Evolutionary conservation across 78 protist species (phyloP).

Genomic region (Speleostelium caveatum): DNA sequence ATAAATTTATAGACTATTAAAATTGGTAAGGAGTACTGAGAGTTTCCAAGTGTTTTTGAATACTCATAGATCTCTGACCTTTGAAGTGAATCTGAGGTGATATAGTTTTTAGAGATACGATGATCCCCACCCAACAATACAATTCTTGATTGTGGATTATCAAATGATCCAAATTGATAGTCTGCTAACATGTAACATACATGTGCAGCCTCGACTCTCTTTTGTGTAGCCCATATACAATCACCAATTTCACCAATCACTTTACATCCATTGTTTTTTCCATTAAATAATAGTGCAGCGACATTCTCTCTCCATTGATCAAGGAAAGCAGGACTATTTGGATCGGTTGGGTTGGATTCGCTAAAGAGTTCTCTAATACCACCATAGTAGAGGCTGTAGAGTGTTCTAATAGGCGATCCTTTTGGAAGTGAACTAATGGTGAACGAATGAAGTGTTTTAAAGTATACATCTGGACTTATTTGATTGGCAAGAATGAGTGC

Average conservation of each 20-base stretch:
- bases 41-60: slow-evolving; percentile 64
- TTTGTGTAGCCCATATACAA: slow-evolving; percentile 70
- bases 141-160: slow-evolving; percentile 69
- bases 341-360: not conserved
- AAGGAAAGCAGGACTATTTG: slow-evolving; percentile 11
- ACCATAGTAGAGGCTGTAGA: slow-evolving; percentile 38
- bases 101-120: slow-evolving; percentile 42
- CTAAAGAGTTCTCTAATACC: slow-evolving; percentile 45
- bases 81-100: slow-evolving; percentile 67
- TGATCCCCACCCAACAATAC: slow-evolving; percentile 79
- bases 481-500: slow-evolving; percentile 33
- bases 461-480: slow-evolving; percentile 43
- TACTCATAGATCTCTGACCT: slow-evolving; percentile 72
- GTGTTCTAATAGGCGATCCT: slow-evolving; percentile 64
- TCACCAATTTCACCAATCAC: slow-evolving; percentile 75
- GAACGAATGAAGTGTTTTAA: slow-evolving; percentile 18
- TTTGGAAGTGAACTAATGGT: slow-evolving; percentile 21
- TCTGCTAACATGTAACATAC: slow-evolving; percentile 69
- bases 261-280: slow-evolving; percentile 25
- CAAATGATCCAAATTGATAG: slow-evolving; percentile 63
- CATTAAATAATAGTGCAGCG: slow-evolving; percentile 67
- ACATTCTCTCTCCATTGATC: slow-evolving; percentile 78
- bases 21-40: slow-evolving; percentile 71
- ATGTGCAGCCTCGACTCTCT: slow-evolving; percentile 75
- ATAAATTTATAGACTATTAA: slow-evolving; percentile 67